Base-by-base conservation (phyloP, 306 rosid species). In the Parietaria judaica region DNA sequence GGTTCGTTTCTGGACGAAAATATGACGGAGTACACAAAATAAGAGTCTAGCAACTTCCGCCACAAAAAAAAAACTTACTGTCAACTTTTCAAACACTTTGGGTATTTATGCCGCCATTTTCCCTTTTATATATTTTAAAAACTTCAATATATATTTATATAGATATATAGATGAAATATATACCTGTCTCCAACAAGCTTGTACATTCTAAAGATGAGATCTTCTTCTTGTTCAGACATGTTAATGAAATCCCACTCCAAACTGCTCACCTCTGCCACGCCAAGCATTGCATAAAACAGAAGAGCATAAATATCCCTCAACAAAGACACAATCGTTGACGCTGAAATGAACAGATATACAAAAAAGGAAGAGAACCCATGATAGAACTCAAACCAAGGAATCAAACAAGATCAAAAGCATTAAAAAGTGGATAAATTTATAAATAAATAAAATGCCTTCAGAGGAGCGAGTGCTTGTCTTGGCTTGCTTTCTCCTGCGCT, bases 111-210 rank as follows among this genome's bases (percentile, higher is more conserved):
- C 31, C 31, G 31, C 2, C 31, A 23, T 23, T 23, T 9, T 15
- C 36, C 14, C 34, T 49, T 10, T 35, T 15, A 14, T 11, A 23
- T 36, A n/a, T 52, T 49, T 23, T 23, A 23, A 23, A 23, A 23
- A 46, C 50, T 46, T 46, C 13, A 46, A 23, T n/a, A 23, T 3
- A n/a, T 8, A 54, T 54, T 0, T 54, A 23, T n/a, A 23, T 3
- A n/a, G 0, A 54, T 54, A 1, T 54, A 39, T 14, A 23, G 10
- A 31, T 7, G 50, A 46, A 13, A 46, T 8, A 46, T 60, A 56
- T 77, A 77, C 86, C 86, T 81, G 71, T 74, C 80, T 61, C 86
- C 86, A 9, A 81, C 86, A 23, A 77, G 86, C 57, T 68, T 81
- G 46, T 81, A 65, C 86, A 81, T 81, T 81, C 86, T 74, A 56